Base-by-base conservation (phyloP, 1,284 basidiomycete genomes). In the Tilletiaria anomala region DNA sequence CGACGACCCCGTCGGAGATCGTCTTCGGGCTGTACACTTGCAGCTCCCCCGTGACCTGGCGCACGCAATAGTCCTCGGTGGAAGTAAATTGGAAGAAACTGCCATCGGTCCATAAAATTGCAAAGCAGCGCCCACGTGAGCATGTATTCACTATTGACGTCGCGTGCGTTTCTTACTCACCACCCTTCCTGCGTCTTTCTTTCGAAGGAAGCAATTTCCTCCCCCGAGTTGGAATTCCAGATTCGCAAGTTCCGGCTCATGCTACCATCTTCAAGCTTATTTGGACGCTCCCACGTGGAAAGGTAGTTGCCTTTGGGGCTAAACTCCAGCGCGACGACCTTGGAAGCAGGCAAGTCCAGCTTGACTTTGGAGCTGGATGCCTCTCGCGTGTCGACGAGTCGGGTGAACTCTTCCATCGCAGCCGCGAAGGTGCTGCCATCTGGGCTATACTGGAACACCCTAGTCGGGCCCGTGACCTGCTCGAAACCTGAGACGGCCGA, bases 221-320 rank as follows among this genome's bases (percentile, higher is more conserved):
- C 76, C 37, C 83, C 85, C 0, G 83, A 82, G 5, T 78, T 78
- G 15, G 74, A 78, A 45, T 82, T 80, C 73, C 86, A 91, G 48
- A 91, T 72, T 46, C 82, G 78, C 50, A 86, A 76, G 68, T 91
- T 91, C 72, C 83, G 86, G 6, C 34, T 16, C 66, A 84, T 81
- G 44, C 78, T 61, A 21, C 68, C 82, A 53, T 85, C 83, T 64
- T 84, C 84, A 38, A 80, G 74, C 73, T 54, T 67, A 76, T 76
- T 71, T 51, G 80, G 82, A 47, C 91, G 77, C 71, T 94, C 87
- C 83, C 87, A 96, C 35, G 86, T 93, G 46, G 83, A 86, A 37
- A 97, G 68, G 69, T 84, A 93, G 1, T 82, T 86, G 35, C 86
- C 88, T 50, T 82, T 77, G 5, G 91, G 89, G 5, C 89, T 96